Base-by-base conservation (phyloP, 257 asterid species). In the Petrea volubilis region DNA sequence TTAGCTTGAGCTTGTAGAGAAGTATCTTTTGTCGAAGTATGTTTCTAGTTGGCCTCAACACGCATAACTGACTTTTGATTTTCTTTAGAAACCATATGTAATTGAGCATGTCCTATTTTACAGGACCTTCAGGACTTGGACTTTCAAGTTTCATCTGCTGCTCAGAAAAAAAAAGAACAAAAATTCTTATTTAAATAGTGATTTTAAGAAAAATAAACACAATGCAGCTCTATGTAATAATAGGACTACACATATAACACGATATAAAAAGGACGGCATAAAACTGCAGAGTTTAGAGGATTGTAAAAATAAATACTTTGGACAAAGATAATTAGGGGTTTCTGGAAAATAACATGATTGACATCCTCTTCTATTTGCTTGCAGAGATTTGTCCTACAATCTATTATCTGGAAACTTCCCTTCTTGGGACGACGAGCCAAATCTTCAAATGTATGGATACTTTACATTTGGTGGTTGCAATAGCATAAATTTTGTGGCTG, bases 381-480 rank as follows among this genome's bases (percentile, higher is more conserved):
- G 81, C 81, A 92, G 96, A 71, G 97, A 92, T 75, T 70, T 92
- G 38, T 88, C 96, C 13, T 90, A 86, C 88, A 92, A 92, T 58
- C 85, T 71, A 49, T 70, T 92, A 70, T 83, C 92, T 64, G 97
- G 98, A 67, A 82, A 77, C 78, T 70, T 88, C 59, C 97, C 98
- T 76, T 74, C 96, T 70, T 92, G 98, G 97, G 56, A 66, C 71
- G 51, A 57, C 71, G 77, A 74, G 49, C 72, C 5, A 67, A 72
- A 76, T 72, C 68, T 88, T 44, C 87, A 86, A 73, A 77, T 88
- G 98, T 92, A 81, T 52, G 79, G 59, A 52, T 29, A 13, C 28
- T 31, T 50, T 60, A 43, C 58, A 61, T 28, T n/a, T 0, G 3
- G 5, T 31, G 0, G 14, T 71, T 61, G 2, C 13, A 13, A 17